Evolutionary conservation across 2,329 filamentous ascomycete species (phyloP), one percentile per base, ranked within the genome.

Genomic region (Colletotrichum navitas): DNA sequence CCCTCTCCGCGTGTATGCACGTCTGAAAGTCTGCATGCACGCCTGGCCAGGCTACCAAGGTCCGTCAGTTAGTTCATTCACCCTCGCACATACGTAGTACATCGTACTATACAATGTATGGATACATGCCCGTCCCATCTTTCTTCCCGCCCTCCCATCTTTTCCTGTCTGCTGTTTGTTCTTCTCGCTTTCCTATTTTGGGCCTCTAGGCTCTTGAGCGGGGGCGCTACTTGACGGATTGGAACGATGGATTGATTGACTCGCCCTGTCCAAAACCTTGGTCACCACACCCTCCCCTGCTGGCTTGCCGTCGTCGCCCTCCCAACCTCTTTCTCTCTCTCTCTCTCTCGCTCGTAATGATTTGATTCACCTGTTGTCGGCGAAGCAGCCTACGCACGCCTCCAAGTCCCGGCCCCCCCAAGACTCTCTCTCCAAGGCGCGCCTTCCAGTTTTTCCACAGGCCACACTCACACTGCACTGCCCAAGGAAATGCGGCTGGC

Each of bases 241-340:
- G 43, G 7, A 43, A 26, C 24, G 45, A 24, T 49, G n/a, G n/a
- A 47, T 1, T 16, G 14, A 49, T 26, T 26, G 32, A 26, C 34
- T 26, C n/a, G 18, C 51, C 61, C n/a, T 63, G 51, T 41, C 61
- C 63, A 36, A 66, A 58, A 52, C 7, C 55, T n/a, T 52, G 41
- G 54, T 47, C 6, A 26, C 29, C 29, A 29, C 29, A 29, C 6
- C 12, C 26, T 16, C 34, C 29, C 29, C 18, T 24, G 45, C 56
- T 39, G 32, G 66, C 52, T 5, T 36, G 59, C 60, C 67, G 62
- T 69, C 67, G 66, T 69, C 54, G 41, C 36, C 59, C 55, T 67
- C 14, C 63, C 63, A 66, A 29, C 62, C 55, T 62, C 63, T 62
- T 63, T 8, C 26, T 32, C 43, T 61, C 68, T 62, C 68, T 16